Conservation (phyloP, 495 filamentous ascomycete genomes). For the Astrocystis sublimbata region DNA sequence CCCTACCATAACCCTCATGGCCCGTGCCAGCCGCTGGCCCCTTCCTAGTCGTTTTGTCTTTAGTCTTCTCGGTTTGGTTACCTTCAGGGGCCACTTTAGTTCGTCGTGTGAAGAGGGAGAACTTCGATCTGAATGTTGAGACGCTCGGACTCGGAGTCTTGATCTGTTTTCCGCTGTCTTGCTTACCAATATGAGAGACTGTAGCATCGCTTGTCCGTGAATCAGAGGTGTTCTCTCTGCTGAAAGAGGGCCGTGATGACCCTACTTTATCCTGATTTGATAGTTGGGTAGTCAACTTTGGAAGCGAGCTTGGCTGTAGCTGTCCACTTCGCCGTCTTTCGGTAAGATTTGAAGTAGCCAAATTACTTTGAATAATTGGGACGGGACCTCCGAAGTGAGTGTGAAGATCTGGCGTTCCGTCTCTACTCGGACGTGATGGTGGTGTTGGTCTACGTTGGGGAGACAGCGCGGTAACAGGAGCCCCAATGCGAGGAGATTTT, state of each 20-base stretch:
- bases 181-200: conserved; percentile 26
- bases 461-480: conserved; percentile 30
- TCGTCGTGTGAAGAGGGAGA: conserved; percentile 75
- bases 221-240: conserved; percentile 42
- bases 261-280: conserved; percentile 25
- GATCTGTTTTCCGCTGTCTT: conserved; percentile 33
- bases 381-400: conserved; percentile 58
- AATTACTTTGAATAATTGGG: conserved; percentile 77
- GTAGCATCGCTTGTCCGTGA: conserved; percentile 32
- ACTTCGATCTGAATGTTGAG: conserved; percentile 53
- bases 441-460: conserved; percentile 38
- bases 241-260: conserved; percentile 32
- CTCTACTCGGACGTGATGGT: conserved; percentile 73
- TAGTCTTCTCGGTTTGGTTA: conserved; percentile 51
- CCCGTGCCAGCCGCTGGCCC: conserved; percentile 92
- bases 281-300: conserved; percentile 29
- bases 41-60: conserved; percentile 63
- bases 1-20: conserved; percentile 88
- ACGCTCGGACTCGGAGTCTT: conserved; percentile 53
- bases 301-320: conserved; percentile 33
- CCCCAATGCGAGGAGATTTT: conserved; percentile 20
- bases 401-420: conserved; percentile 69
- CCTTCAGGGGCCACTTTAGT: conserved; percentile 64
- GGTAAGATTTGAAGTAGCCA: conserved; percentile 53
- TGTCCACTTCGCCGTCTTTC: conserved; percentile 46